A percentile compares a stretch with the other conserved stretches of the same genome.
These are phyloP conservation scores for Myotisia sp. DNA, from an alignment of 2,329 filamentous ascomycete species.

Conservation along the genomic window DNA sequence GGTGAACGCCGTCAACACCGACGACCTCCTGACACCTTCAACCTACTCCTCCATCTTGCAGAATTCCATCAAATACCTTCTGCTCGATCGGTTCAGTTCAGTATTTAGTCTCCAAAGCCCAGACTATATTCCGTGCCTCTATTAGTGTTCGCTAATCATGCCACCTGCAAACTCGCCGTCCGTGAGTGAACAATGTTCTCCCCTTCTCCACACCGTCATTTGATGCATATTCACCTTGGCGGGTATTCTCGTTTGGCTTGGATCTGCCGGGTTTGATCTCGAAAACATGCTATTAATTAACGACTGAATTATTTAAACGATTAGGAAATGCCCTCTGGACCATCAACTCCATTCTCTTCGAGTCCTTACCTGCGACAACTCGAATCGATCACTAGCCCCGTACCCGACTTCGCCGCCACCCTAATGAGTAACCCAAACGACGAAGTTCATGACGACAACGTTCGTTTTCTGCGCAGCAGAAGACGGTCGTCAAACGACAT, in stretches of 20 bases:
- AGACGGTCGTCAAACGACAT: constrained; percentile 13
- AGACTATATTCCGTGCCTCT: too few species aligned
- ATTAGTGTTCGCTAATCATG: too few species aligned
- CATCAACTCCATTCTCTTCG: constrained; percentile 14
- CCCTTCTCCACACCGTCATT: neutral
- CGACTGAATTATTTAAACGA: neutral
- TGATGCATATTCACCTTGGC: neutral
- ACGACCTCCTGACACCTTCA: too few species aligned
- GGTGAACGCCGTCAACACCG: too few species aligned
- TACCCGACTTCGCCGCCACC: constrained; percentile 38
- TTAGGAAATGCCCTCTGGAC: constrained; percentile 6
- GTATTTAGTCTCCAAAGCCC: too few species aligned
- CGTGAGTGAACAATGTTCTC: too few species aligned
- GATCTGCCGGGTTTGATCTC: neutral
- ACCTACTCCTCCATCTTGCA: too few species aligned
- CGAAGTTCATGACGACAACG: constrained; percentile 35
- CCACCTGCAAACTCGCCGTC: constrained; percentile 9
- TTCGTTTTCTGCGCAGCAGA: constrained; percentile 36
- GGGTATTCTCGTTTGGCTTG: neutral
- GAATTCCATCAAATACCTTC: too few species aligned
- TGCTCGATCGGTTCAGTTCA: too few species aligned
- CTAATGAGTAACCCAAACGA: constrained; percentile 34
- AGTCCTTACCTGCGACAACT: constrained; percentile 35
- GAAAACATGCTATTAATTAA: neutral
- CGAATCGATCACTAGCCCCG: constrained; percentile 34